These are phyloP conservation scores for Filobasidium wieringae DNA, from an alignment of 768 basidiomycete genomes.

Conservation along the genomic window DNA sequence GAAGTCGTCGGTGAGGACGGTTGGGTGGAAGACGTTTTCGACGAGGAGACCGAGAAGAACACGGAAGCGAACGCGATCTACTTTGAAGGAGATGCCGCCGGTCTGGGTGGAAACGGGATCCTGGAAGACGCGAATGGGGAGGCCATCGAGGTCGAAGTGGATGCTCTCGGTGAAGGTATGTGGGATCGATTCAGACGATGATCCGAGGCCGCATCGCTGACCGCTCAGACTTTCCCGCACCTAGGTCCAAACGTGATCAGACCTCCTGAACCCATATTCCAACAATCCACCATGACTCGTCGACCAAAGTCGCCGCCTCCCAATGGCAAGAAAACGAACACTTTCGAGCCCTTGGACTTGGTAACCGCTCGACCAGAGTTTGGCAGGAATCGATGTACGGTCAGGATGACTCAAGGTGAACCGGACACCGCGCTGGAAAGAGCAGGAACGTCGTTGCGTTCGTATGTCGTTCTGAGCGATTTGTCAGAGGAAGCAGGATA, in stretches of 20 bases:
- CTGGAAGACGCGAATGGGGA: constrained; percentile 28
- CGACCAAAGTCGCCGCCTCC: constrained; percentile 16
- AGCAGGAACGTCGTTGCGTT: constrained; percentile 49
- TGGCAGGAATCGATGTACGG: constrained; percentile 82
- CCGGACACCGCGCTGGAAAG: constrained; percentile 50
- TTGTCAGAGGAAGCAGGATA: constrained; percentile 85
- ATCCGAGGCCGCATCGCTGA: constrained; percentile 58
- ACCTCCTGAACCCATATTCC: constrained; percentile 31
- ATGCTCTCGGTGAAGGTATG: constrained; percentile 74
- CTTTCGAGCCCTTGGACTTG: constrained; percentile 51
- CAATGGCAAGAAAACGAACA: constrained; percentile 15
- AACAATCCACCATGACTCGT: constrained; percentile 11
- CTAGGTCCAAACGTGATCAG: constrained; percentile 42
- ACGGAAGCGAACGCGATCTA: constrained; percentile 59
- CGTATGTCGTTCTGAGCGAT: constrained; percentile 86
- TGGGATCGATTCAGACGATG: constrained; percentile 38
- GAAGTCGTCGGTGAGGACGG: constrained; percentile 41
- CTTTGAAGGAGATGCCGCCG: constrained; percentile 32
- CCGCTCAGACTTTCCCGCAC: constrained; percentile 40
- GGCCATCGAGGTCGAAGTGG: constrained; percentile 54
- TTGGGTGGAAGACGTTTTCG: constrained; percentile 43
- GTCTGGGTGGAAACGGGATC: constrained; percentile 20
- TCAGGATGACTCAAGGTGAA: constrained; percentile 75
- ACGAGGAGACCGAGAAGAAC: constrained; percentile 72
- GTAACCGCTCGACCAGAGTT: constrained; percentile 67